phyloP scores from a whole-genome alignment of 169 alveolate species.

The Eimeria falciformis region DNA sequence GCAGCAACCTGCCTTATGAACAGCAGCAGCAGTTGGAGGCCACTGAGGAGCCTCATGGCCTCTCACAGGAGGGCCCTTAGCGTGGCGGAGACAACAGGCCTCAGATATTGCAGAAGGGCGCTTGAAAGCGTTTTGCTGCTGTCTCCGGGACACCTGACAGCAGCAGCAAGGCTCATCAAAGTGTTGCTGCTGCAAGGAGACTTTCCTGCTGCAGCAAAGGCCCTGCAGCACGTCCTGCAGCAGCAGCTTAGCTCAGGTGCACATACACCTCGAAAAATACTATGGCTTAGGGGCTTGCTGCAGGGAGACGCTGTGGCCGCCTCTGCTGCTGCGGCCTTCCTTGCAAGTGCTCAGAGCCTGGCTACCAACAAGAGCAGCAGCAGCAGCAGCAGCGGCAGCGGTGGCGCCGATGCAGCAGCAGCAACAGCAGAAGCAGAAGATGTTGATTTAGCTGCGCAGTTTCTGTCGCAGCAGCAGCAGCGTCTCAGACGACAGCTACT shows the following conservation, averaged over 20 bases:
- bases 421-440: conserved; percentile 56
- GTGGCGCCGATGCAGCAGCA: conserved; percentile 31
- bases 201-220: conserved; percentile 70
- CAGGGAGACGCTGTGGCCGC: conserved; percentile 64
- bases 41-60: conserved; percentile 48
- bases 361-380: conserved; percentile 35
- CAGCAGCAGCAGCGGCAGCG: background rate
- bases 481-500: conserved; percentile 53
- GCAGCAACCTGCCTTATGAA: background rate
- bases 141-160: conserved; percentile 65
- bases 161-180: conserved; percentile 62
- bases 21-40: conserved; percentile 59
- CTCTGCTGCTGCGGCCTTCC: conserved; percentile 56
- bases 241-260: conserved; percentile 16
- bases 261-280: conserved; percentile 53
- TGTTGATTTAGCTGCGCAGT: conserved; percentile 41
- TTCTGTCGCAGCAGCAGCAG: conserved; percentile 54
- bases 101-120: conserved; percentile 65
- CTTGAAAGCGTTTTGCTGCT: conserved; percentile 66
- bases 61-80: conserved; percentile 38
- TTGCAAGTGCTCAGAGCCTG: conserved; percentile 42
- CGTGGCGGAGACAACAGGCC: background rate
- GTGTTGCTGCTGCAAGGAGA: conserved; percentile 72
- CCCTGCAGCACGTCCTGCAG: conserved; percentile 57
- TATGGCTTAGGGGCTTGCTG: conserved; percentile 63